Conservation (phyloP, 805 yeast species). For the Ogataea neopini region DNA sequence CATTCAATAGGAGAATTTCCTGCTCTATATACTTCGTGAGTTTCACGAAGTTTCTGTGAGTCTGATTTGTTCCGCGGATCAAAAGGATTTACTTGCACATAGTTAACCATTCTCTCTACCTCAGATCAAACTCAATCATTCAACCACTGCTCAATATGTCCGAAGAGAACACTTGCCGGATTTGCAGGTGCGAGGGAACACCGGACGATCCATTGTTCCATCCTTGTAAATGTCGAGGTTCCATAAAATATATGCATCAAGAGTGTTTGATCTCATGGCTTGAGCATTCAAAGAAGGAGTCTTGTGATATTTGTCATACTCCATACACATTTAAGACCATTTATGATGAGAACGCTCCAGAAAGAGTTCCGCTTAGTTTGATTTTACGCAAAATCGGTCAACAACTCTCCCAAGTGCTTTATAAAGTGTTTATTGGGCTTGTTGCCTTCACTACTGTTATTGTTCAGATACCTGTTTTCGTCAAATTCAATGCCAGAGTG, state of each 20-base stretch:
- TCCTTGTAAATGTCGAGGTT: constrained; percentile 94
- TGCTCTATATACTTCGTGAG: background rate
- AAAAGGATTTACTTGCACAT: background rate
- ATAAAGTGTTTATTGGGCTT: constrained; percentile 27
- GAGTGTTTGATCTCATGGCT: constrained; percentile 92
- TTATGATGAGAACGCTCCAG: constrained; percentile 47
- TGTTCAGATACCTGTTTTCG: constrained; percentile 57
- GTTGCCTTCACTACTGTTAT: constrained; percentile 44
- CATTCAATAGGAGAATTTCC: background rate
- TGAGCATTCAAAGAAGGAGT: constrained; percentile 58
- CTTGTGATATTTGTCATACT: constrained; percentile 88
- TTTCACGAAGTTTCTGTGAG: too few relatives aligned
- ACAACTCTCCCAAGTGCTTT: constrained; percentile 17
- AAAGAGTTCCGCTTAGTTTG: constrained; percentile 53
- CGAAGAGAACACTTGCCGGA: constrained; percentile 71
- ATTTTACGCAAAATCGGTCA: constrained; percentile 40
- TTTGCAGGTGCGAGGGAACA: constrained; percentile 91
- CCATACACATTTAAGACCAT: constrained; percentile 54
- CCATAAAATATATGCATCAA: constrained; percentile 90
- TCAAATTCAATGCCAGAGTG: constrained; percentile 55
- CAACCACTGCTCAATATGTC: background rate
- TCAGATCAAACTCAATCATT: background rate
- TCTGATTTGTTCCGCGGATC: too few relatives aligned
- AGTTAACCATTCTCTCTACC: background rate
- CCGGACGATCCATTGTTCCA: constrained; percentile 75